Percentiles rank a stretch among this genome's conserved stretches.
phyloP scores from a whole-genome alignment of 1,139 yeast genomes.

The Trichomonascaceae sp. region DNA sequence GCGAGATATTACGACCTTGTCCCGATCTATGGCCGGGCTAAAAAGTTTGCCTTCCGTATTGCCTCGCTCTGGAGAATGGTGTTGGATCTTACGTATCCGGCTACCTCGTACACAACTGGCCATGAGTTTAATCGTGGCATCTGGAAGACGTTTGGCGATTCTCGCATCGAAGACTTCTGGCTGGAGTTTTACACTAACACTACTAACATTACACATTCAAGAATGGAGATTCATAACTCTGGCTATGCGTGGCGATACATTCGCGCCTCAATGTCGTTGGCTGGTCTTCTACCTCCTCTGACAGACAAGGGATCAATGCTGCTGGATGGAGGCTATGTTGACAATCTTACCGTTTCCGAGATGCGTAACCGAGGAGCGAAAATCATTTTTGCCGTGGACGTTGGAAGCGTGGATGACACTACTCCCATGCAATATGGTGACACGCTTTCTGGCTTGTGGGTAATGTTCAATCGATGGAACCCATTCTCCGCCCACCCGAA shows the following conservation, averaged over 20 bases:
- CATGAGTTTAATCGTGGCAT: constrained; percentile 94
- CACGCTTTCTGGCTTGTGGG: constrained; percentile 88
- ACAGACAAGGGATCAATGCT: constrained; percentile 82
- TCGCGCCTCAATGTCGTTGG: constrained; percentile 92
- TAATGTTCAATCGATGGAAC: constrained; percentile 73
- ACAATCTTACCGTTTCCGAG: constrained; percentile 81
- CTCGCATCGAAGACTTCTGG: constrained; percentile 95
- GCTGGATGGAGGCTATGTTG: constrained; percentile 91
- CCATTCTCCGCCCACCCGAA: constrained; percentile 81
- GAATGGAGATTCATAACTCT: constrained; percentile 85
- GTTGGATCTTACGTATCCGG: constrained; percentile 81
- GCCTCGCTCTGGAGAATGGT: constrained; percentile 78
- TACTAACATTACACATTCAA: constrained; percentile 89
- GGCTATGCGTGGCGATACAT: constrained; percentile 96
- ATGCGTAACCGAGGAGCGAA: constrained; percentile 80
- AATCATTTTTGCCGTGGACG: constrained; percentile 89
- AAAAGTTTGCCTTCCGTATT: constrained; percentile 71
- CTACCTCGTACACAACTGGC: constrained; percentile 90
- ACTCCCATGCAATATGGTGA: constrained; percentile 91
- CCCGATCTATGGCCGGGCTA: constrained; percentile 80
- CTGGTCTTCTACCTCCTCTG: constrained; percentile 80
- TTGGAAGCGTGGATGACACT: constrained; percentile 86
- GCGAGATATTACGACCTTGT: constrained; percentile 87
- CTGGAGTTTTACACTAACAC: constrained; percentile 77
- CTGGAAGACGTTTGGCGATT: constrained; percentile 90